Percentiles rank a stretch among this genome's conserved stretches.
Conservation (phyloP, 1,284 basidiomycete species). For the Ganoderma resinaceum region DNA sequence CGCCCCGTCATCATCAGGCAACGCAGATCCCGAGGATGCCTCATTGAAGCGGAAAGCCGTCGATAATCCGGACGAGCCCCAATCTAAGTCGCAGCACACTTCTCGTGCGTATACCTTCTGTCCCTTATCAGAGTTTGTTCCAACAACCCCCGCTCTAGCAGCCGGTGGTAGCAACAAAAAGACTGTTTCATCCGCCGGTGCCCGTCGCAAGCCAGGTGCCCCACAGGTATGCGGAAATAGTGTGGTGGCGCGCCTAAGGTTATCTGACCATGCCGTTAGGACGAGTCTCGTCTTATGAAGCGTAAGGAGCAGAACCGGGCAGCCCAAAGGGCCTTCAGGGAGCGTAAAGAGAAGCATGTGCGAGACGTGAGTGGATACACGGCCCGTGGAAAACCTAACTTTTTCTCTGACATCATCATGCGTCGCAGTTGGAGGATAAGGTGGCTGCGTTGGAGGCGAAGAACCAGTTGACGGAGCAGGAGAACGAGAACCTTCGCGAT, state of each 20-base stretch:
- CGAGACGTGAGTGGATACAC: slow-evolving; percentile 70
- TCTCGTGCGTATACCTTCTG: slow-evolving; percentile 25
- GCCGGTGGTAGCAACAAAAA: slow-evolving; percentile 27
- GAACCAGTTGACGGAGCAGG: slow-evolving; percentile 67
- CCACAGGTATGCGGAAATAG: slow-evolving; percentile 37
- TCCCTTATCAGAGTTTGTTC: slow-evolving; percentile 8
- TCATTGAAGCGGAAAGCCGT: slow-evolving; percentile 78
- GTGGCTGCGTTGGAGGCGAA: slow-evolving; percentile 81
- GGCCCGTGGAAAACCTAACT: slow-evolving; percentile 14
- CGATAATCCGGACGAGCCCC: slow-evolving; percentile 62
- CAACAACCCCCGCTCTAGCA: slow-evolving; percentile 24
- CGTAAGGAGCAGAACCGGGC: slow-evolving; percentile 90
- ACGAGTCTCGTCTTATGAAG: slow-evolving; percentile 76
- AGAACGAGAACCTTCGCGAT: slow-evolving; percentile 83
- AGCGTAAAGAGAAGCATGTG: slow-evolving; percentile 89
- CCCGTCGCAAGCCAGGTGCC: slow-evolving; percentile 51
- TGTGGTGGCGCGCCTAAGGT: background rate
- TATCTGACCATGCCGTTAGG: slow-evolving; percentile 45
- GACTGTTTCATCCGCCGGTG: slow-evolving; percentile 37
- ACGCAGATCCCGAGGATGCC: slow-evolving; percentile 40
- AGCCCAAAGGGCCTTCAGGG: slow-evolving; percentile 85
- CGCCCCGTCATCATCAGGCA: slow-evolving; percentile 11
- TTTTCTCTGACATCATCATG: slow-evolving; percentile 11
- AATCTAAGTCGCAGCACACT: slow-evolving; percentile 70
- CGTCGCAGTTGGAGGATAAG: slow-evolving; percentile 77